Base-by-base conservation (phyloP, 305 asterid species). In the Rubia balearica region DNA sequence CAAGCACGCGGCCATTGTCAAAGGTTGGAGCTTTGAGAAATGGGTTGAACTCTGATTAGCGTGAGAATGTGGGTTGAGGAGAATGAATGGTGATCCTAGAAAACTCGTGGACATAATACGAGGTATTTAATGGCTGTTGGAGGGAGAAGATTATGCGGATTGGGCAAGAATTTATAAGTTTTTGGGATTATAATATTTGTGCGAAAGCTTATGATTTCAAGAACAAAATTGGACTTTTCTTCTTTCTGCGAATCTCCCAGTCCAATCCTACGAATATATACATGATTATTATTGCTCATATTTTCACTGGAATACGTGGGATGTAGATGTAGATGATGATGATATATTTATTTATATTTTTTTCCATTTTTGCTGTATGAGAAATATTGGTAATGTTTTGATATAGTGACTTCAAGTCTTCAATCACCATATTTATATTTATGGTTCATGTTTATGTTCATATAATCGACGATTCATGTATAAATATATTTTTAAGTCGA, bases 1-100 rank as follows among this genome's bases (percentile, higher is more conserved):
- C 8, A 88, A 73, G 55, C 96, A 90, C 53, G 97, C 80, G 0
- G 96, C 81, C 94, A 90, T 85, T 74, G 83, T 68, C 51, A 75
- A 61, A 59, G 81, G 0, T 13, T 74, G 68, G 27, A 67, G 66
- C 66, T 76, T 72, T 14, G 46, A 22, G 70, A 24, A 21, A n/a
- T 57, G 56, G 61, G 71, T n/a, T 17, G 59, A n/a, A 51, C n/a
- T 16, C 22, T 51, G 59, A 8, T 33, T 33, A 72, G 46, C 9
- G n/a, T 9, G 56, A 33, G 43, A 45, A 65, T 63, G 65, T 1
- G 63, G 78, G 77, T 17, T 57, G 36, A 45, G 71, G 46, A 53
- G 64, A 33, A 66, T 5, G 66, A 67, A 62, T 56, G 78, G 77
- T 14, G 79, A 79, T 40, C 77, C 68, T 12, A 82, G 67, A 69